Evolutionary conservation across 73 alveolate genomes (phyloP).

Genomic region (Paramecium sexaurelia): DNA sequence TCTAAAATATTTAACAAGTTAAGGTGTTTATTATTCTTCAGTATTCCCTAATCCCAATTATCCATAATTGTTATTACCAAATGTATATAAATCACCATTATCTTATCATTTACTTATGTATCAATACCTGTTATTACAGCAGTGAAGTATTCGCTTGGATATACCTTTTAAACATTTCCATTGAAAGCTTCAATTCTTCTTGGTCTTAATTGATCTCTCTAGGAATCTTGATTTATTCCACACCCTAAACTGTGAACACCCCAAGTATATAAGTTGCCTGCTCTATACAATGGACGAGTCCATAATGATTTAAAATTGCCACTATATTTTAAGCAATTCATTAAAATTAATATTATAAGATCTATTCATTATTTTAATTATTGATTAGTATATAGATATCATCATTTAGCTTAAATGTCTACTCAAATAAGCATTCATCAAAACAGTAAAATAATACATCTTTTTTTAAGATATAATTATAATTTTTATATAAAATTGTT

Average conservation of each 20-base stretch:
- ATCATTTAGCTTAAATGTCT: too few relatives aligned
- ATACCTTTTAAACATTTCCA: slow-evolving; percentile 23
- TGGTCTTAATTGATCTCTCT: slow-evolving; percentile 29
- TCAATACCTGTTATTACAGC: slow-evolving; percentile 50
- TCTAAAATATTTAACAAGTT: slow-evolving; percentile 21
- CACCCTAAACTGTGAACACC: slow-evolving; percentile 52
- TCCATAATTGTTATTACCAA: slow-evolving; percentile 21
- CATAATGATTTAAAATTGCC: slow-evolving; percentile 4
- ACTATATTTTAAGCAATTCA: slow-evolving; percentile 10
- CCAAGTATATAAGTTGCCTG: slow-evolving; percentile 49
- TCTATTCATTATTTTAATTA: not conserved
- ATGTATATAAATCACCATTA: slow-evolving; percentile 37
- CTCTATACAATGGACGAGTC: slow-evolving; percentile 20
- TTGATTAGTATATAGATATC: too few relatives aligned
- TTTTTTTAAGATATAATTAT: not conserved
- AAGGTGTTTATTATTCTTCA: not conserved
- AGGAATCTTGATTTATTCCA: slow-evolving; percentile 8
- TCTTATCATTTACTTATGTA: not conserved
- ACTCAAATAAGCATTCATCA: not conserved
- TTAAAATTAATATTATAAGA: not conserved
- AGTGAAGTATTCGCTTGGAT: not conserved
- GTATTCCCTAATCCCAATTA: slow-evolving; percentile 45
- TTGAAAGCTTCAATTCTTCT: slow-evolving; percentile 36
- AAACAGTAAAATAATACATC: not conserved
- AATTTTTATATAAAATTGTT: not conserved